These are phyloP conservation scores for Gentiana dahurica DNA, from an alignment of 257 asterid genomes.

Conservation along the genomic window DNA sequence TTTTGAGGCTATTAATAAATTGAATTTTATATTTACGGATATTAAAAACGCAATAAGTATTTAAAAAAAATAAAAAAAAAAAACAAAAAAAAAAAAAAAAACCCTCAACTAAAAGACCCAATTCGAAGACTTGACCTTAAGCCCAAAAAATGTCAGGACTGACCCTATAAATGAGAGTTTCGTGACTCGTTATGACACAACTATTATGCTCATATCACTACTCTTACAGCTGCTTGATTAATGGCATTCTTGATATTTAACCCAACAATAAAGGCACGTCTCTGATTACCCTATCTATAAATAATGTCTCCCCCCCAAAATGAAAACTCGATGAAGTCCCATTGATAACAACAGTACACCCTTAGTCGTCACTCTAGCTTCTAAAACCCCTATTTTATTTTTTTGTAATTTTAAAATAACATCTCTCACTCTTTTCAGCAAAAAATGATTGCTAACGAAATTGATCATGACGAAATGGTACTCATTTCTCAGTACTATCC, in stretches of 20 bases:
- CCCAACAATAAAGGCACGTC: conserved; percentile 16
- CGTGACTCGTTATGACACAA: background rate
- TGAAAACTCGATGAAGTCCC: background rate
- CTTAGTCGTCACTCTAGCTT: conserved; percentile 5
- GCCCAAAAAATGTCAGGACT: too few species aligned
- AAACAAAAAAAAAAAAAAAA: too few species aligned
- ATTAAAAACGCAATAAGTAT: too few species aligned
- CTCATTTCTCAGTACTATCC: conserved; percentile 46
- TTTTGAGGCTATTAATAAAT: too few species aligned
- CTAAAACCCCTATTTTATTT: background rate
- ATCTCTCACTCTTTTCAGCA: background rate
- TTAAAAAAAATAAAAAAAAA: too few species aligned
- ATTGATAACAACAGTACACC: conserved; percentile 5
- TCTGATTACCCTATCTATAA: conserved; percentile 23
- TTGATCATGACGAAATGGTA: conserved; percentile 23
- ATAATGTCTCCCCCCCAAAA: conserved; percentile 23
- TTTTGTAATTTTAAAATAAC: background rate
- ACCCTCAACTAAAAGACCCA: too few species aligned
- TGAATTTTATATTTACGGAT: too few species aligned
- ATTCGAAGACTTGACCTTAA: too few species aligned
- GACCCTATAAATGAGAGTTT: too few species aligned
- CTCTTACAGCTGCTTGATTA: background rate
- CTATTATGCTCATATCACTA: too few species aligned
- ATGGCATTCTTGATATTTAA: conserved; percentile 30
- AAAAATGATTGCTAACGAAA: conserved; percentile 3